A percentile compares a stretch with the other conserved stretches of the same genome.
Conservation (phyloP, 2,329 filamentous ascomycete genomes). For the Biscogniauxia sp. region DNA sequence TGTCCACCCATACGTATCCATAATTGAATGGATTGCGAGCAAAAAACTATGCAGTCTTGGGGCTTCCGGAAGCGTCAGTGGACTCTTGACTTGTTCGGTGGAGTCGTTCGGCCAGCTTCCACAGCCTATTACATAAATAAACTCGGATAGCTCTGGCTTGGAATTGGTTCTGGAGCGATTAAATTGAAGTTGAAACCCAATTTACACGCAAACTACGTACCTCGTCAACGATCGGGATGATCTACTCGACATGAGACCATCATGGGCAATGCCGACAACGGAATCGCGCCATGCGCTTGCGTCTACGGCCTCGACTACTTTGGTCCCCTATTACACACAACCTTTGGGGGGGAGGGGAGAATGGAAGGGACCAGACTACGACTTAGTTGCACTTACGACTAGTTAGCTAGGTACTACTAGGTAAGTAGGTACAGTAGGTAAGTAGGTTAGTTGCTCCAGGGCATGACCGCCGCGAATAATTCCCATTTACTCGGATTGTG, state of each 20-base stretch:
- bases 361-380: not conserved
- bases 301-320: not conserved
- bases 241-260: not conserved
- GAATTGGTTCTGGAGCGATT: not conserved
- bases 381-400: too few relatives aligned
- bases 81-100: not conserved
- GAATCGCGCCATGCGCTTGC: slow-evolving; percentile 3
- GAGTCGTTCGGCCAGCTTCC: not conserved
- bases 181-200: not conserved
- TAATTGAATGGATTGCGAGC: not conserved
- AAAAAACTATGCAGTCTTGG: not conserved
- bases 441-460: not conserved
- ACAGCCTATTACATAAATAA: slow-evolving; percentile 1
- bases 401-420: too few relatives aligned
- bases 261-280: not conserved
- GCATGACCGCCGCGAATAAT: not conserved
- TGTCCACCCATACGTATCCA: not conserved
- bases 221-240: not conserved
- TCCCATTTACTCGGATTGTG: not conserved
- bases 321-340: not conserved
- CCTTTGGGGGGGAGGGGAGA: too few relatives aligned
- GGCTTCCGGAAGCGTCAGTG: not conserved
- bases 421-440: too few relatives aligned
- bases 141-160: not conserved
- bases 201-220: not conserved